phyloP scores from a whole-genome alignment of 2,329 filamentous ascomycete species.

The Colletotrichum plurivorum region DNA sequence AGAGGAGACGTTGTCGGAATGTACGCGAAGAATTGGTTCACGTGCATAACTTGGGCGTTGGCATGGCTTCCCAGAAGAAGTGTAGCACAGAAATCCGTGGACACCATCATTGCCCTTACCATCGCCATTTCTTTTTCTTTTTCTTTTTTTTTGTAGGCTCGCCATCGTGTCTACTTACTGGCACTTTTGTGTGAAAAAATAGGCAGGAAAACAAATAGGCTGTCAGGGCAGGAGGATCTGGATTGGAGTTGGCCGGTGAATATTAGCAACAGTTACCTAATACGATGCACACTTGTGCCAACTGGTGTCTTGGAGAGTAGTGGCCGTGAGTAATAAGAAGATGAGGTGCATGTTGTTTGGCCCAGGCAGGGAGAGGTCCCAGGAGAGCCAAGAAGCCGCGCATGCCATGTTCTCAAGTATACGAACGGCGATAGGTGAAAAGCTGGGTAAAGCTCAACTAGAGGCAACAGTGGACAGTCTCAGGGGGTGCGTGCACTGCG shows the following conservation, averaged over 20 bases:
- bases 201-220: no score
- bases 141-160: no score
- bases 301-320: constrained; percentile 1
- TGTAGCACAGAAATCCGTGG: background rate
- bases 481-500: constrained; percentile 10
- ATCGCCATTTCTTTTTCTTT: constrained; percentile 16
- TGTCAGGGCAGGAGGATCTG: background rate
- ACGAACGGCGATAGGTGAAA: no score
- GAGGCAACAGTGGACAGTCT: constrained; percentile 19
- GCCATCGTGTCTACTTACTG: no score
- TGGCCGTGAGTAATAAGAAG: background rate
- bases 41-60: constrained; percentile 24
- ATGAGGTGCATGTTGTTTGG: background rate
- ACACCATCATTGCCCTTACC: constrained; percentile 18
- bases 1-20: background rate
- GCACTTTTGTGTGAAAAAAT: no score
- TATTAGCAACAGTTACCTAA: constrained; percentile 38
- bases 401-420: no score
- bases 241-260: background rate
- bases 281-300: constrained; percentile 13
- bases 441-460: constrained; percentile 22
- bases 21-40: constrained; percentile 10
- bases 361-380: no score
- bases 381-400: no score
- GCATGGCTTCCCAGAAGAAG: no score